Percentiles rank a stretch among this genome's conserved stretches.
phyloP scores from a whole-genome alignment of 2,329 filamentous ascomycete genomes.

The Knufia petricola region DNA sequence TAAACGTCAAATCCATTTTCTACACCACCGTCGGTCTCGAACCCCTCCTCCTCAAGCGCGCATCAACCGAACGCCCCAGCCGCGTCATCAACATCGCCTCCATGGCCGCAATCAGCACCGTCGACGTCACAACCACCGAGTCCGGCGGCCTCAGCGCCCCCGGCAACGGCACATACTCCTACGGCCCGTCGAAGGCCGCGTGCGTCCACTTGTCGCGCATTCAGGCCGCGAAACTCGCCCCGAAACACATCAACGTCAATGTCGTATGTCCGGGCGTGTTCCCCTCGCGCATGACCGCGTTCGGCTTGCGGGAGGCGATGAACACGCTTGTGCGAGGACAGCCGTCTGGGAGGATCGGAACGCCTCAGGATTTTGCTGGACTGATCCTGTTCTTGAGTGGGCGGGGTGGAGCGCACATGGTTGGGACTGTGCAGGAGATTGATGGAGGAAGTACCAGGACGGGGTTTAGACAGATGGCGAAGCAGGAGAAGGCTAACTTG shows the following conservation, averaged over 20 bases:
- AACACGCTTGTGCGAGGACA: constrained; percentile 39
- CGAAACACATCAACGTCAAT: constrained; percentile 44
- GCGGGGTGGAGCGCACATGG: constrained; percentile 36
- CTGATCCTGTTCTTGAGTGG: constrained; percentile 37
- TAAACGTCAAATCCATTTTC: constrained; percentile 47
- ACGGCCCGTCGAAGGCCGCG: constrained; percentile 45
- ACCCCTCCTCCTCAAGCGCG: constrained; percentile 38
- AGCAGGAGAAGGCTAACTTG: constrained; percentile 19
- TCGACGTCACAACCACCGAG: constrained; percentile 37
- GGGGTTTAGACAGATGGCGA: constrained; percentile 32
- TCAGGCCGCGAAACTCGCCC: constrained; percentile 42
- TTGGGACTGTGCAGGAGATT: constrained; percentile 36
- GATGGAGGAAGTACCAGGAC: constrained; percentile 38
- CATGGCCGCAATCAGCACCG: constrained; percentile 36
- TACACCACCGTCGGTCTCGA: constrained; percentile 39
- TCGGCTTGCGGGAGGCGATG: constrained; percentile 41
- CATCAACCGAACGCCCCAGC: constrained; percentile 34
- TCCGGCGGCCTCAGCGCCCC: constrained; percentile 45
- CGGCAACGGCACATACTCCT: constrained; percentile 43
- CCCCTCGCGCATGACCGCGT: constrained; percentile 46
- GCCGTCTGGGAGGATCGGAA: constrained; percentile 39
- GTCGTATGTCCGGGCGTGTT: constrained; percentile 38
- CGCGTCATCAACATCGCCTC: constrained; percentile 47
- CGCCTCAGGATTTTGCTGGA: constrained; percentile 40
- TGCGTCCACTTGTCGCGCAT: constrained; percentile 45